phyloP scores from a whole-genome alignment of 2,329 filamentous ascomycete species.

The Dactylellina parvicollis region DNA sequence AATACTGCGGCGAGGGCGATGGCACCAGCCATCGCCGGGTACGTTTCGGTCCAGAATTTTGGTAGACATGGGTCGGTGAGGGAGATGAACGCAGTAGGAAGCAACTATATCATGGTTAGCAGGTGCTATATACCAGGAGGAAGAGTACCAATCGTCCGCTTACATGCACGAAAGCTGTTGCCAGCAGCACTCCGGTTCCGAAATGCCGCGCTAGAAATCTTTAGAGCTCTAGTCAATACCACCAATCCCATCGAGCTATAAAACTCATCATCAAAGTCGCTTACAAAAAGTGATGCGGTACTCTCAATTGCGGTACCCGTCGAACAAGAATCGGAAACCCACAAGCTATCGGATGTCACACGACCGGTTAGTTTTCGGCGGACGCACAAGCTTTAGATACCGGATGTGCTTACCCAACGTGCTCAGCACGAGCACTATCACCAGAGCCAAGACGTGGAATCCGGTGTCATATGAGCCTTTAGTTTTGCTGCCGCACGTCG shows the following conservation, averaged over 20 bases:
- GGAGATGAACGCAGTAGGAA: constrained; percentile 71
- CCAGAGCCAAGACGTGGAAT: constrained; percentile 69
- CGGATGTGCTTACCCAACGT: constrained; percentile 63
- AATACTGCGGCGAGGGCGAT: constrained; percentile 85
- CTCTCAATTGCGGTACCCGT: constrained; percentile 69
- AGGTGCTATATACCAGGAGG: neutral
- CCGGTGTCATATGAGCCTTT: constrained; percentile 67
- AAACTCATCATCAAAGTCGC: constrained; percentile 15
- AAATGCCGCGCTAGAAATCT: constrained; percentile 70
- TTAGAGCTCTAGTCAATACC: constrained; percentile 15
- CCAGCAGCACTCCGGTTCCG: constrained; percentile 84
- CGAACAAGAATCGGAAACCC: constrained; percentile 71
- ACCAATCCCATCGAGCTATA: constrained; percentile 58
- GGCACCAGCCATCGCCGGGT: constrained; percentile 80
- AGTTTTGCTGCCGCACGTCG: constrained; percentile 55
- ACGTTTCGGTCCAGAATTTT: constrained; percentile 79
- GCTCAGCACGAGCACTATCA: constrained; percentile 68
- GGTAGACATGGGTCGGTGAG: constrained; percentile 75
- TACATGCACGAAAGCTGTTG: constrained; percentile 83
- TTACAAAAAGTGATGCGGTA: constrained; percentile 66
- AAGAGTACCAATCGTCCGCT: neutral
- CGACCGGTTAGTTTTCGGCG: constrained; percentile 4
- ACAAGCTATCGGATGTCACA: constrained; percentile 64
- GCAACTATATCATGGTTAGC: constrained; percentile 61
- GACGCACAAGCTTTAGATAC: neutral